phyloP scores from a whole-genome alignment of 1,284 basidiomycete species.

The Mycena sp. region DNA sequence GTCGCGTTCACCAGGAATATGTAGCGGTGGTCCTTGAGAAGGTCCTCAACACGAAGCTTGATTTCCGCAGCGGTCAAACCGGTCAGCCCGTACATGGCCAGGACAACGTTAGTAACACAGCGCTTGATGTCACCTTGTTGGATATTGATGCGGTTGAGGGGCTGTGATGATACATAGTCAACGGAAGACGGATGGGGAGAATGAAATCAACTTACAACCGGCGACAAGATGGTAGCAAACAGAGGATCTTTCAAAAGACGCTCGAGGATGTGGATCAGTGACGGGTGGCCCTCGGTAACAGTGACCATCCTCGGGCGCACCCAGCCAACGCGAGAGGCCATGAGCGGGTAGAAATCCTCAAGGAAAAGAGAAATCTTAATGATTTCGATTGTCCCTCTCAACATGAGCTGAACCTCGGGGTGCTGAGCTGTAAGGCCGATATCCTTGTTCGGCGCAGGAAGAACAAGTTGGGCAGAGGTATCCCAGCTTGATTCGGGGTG shows the following conservation, averaged over 20 bases:
- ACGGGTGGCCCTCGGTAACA: background rate
- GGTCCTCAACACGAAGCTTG: slow-evolving; percentile 2
- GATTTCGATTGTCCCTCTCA: background rate
- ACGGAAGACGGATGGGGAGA: too few relatives aligned
- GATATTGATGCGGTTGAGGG: slow-evolving; percentile 12
- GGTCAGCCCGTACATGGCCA: background rate
- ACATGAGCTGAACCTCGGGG: background rate
- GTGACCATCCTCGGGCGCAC: background rate
- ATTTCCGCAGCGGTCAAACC: background rate
- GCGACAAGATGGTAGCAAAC: background rate
- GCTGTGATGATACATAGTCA: too few relatives aligned
- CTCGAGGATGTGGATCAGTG: background rate
- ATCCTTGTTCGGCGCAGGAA: slow-evolving; percentile 2
- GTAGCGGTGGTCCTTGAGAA: slow-evolving; percentile 16
- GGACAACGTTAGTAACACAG: background rate
- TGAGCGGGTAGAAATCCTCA: background rate
- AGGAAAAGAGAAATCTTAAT: background rate
- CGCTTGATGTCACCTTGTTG: slow-evolving; percentile 2
- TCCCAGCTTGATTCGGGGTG: slow-evolving; percentile 10
- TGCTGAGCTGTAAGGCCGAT: slow-evolving; percentile 4
- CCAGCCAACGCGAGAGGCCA: background rate
- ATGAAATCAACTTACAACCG: background rate
- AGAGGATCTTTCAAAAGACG: background rate
- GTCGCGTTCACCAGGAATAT: slow-evolving; percentile 1
- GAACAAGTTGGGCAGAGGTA: background rate